Conservation (phyloP, 352 stramenopile genomes). For the Pythium plurisporium region DNA sequence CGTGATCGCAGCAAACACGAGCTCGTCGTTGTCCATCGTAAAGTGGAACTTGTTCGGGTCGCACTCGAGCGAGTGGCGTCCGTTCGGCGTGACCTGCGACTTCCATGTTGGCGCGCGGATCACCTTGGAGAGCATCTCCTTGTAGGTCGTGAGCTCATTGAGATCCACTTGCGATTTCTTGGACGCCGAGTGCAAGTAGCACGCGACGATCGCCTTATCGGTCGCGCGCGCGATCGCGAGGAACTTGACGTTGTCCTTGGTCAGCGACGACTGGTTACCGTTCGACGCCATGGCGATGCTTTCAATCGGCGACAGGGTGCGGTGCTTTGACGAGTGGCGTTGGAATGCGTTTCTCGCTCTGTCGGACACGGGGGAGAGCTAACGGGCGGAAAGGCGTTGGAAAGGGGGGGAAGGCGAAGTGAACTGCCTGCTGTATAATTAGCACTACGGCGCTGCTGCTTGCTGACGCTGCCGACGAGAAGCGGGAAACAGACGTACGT, state of each 20-base stretch:
- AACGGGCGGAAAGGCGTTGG: background rate
- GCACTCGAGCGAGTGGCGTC: constrained; percentile 81
- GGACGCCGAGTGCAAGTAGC: constrained; percentile 61
- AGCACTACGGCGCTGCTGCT: no score
- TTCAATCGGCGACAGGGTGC: background rate
- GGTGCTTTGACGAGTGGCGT: background rate
- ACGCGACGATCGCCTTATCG: constrained; percentile 77
- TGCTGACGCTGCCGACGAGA: background rate
- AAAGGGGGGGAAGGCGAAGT: background rate
- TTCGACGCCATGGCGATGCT: constrained; percentile 9
- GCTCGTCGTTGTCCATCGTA: constrained; percentile 86
- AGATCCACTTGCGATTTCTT: constrained; percentile 45
- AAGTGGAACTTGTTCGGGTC: constrained; percentile 88
- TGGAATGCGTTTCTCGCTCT: no score
- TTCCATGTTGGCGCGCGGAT: constrained; percentile 83
- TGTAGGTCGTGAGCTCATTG: constrained; percentile 57
- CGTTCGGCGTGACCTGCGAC: constrained; percentile 81
- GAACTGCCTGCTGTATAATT: background rate
- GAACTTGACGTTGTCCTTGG: constrained; percentile 82
- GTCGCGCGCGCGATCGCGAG: constrained; percentile 71
- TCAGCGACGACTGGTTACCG: constrained; percentile 37
- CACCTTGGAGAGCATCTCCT: constrained; percentile 81
- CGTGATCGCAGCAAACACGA: constrained; percentile 78
- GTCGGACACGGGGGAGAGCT: background rate
- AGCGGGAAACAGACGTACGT: background rate